These are phyloP conservation scores for Trichophyton mentagrophytes DNA, from an alignment of 2,329 filamentous ascomycete genomes.

Conservation along the genomic window DNA sequence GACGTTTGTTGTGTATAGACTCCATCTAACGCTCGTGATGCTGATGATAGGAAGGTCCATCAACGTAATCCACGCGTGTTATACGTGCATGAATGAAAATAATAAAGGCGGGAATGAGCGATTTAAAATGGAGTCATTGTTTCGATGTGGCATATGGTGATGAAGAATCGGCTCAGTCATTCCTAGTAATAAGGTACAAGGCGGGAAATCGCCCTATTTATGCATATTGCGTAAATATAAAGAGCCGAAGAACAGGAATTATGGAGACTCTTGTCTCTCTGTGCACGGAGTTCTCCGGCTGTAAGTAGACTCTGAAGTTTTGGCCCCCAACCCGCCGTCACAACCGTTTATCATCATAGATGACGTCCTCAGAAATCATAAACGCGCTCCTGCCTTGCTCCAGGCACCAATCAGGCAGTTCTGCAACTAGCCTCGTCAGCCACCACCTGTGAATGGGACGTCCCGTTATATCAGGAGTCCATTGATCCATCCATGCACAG, in stretches of 20 bases:
- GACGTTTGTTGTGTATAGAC: background rate
- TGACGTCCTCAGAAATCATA: background rate
- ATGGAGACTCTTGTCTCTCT: no score
- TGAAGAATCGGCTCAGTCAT: background rate
- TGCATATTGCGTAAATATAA: no score
- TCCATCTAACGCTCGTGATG: background rate
- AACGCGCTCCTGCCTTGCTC: background rate
- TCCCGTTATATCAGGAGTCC: background rate
- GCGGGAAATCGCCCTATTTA: no score
- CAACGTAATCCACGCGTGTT: background rate
- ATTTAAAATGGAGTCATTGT: background rate
- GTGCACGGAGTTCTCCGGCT: background rate
- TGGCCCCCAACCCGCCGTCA: background rate
- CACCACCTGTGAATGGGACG: background rate
- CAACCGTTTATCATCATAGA: background rate
- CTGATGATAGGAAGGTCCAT: background rate
- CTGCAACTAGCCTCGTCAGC: background rate
- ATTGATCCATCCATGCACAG: background rate
- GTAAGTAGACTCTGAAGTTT: background rate
- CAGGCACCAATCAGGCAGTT: background rate
- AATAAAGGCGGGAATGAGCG: background rate
- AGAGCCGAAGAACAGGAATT: no score
- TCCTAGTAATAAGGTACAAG: no score
- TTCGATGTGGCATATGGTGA: background rate
- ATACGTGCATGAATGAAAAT: background rate